These are phyloP conservation scores for Leccinum obscurum DNA, from an alignment of 768 basidiomycete species.

Conservation along the genomic window DNA sequence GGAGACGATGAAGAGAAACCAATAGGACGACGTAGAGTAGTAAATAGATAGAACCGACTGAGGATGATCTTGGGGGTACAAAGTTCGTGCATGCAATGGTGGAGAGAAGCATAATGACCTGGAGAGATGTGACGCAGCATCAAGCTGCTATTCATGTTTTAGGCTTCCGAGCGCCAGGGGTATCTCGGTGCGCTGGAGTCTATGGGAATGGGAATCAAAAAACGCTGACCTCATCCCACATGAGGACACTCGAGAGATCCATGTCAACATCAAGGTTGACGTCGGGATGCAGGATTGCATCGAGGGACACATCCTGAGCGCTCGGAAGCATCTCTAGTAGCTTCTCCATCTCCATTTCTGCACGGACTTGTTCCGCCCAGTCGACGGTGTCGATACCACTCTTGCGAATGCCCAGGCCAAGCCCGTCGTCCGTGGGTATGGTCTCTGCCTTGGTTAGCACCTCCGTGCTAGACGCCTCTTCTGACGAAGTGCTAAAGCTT, in stretches of 20 bases:
- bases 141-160: slow-evolving; percentile 18
- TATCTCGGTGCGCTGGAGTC: slow-evolving; percentile 3
- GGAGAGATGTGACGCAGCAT: slow-evolving; percentile 11
- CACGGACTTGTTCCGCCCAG: slow-evolving; percentile 30
- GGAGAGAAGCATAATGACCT: slow-evolving; percentile 13
- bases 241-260: slow-evolving; percentile 29
- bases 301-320: slow-evolving; percentile 31
- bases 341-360: slow-evolving; percentile 61
- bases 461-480: slow-evolving; percentile 30
- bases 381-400: slow-evolving; percentile 22
- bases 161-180: slow-evolving; percentile 9
- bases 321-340: slow-evolving; percentile 54
- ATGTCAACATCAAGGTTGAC: slow-evolving; percentile 27
- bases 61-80: slow-evolving; percentile 17
- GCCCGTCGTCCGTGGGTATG: slow-evolving; percentile 9
- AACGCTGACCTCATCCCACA: slow-evolving; percentile 32
- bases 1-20: slow-evolving; percentile 16
- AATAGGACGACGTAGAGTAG: slow-evolving; percentile 30
- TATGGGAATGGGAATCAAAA: slow-evolving; percentile 18
- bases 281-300: slow-evolving; percentile 20
- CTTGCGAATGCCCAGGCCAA: slow-evolving; percentile 20
- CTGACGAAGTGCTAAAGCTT: slow-evolving; percentile 33
- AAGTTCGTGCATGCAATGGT: slow-evolving; percentile 21
- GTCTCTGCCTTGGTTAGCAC: slow-evolving; percentile 22
- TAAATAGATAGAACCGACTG: slow-evolving; percentile 25